Evolutionary conservation across 1,284 basidiomycete species (phyloP).

Genomic region (Ceratobasidium papillatum): DNA sequence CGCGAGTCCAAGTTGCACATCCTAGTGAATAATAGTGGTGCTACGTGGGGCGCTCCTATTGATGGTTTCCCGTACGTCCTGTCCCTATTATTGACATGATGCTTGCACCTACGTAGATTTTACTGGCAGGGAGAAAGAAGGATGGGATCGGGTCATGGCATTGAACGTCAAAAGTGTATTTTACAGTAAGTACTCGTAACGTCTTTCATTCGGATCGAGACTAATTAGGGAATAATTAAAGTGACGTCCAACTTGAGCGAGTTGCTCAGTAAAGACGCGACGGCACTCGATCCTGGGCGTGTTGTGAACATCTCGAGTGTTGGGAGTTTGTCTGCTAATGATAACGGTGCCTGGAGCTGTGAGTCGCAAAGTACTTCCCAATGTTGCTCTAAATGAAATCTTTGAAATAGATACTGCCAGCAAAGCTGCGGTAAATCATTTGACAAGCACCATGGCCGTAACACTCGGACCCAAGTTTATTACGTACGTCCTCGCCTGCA

Average conservation of each 20-base stretch:
- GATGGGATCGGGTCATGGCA: slow-evolving; percentile 86
- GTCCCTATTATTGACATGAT: background rate
- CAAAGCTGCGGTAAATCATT: slow-evolving; percentile 77
- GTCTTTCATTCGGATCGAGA: background rate
- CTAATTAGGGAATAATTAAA: background rate
- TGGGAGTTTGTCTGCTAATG: slow-evolving; percentile 65
- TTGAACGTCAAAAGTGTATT: slow-evolving; percentile 84
- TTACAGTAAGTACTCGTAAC: slow-evolving; percentile 69
- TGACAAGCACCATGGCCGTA: slow-evolving; percentile 76
- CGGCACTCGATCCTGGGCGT: slow-evolving; percentile 71
- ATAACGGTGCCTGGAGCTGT: slow-evolving; percentile 79
- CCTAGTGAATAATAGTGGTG: slow-evolving; percentile 82
- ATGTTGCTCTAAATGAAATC: background rate
- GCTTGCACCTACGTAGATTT: background rate
- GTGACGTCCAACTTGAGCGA: slow-evolving; percentile 61
- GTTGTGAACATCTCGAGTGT: slow-evolving; percentile 86
- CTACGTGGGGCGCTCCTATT: slow-evolving; percentile 82
- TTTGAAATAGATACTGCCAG: slow-evolving; percentile 72
- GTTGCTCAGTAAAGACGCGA: slow-evolving; percentile 72
- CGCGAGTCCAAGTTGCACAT: slow-evolving; percentile 77
- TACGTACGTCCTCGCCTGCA: slow-evolving; percentile 60
- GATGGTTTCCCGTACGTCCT: slow-evolving; percentile 64
- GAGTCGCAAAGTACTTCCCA: slow-evolving; percentile 50
- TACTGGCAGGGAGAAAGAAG: slow-evolving; percentile 51
- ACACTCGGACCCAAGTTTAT: slow-evolving; percentile 70